Percentiles rank a stretch among this genome's conserved stretches.
phyloP scores from a whole-genome alignment of 345 rosid species.

The Conringia planisiliqua region DNA sequence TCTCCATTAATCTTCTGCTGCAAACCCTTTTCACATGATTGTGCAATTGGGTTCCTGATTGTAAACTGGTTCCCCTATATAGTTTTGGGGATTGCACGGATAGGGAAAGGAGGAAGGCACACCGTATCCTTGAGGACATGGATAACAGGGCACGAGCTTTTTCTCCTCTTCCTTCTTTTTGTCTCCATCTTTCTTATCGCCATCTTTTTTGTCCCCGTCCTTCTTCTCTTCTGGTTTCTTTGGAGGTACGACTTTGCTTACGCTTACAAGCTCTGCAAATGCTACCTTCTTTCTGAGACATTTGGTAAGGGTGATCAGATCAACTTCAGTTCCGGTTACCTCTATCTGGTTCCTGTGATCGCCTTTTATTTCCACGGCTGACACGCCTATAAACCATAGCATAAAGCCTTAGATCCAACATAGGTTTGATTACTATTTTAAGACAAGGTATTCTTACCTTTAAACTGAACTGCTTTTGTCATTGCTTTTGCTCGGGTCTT shows the following conservation, averaged over 20 bases:
- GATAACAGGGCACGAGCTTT: slow-evolving; percentile 6
- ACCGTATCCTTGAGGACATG: slow-evolving; percentile 25
- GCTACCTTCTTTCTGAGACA: slow-evolving; percentile 42
- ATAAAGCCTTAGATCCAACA: background rate
- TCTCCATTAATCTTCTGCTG: background rate
- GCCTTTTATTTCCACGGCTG: slow-evolving; percentile 42
- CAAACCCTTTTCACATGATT: slow-evolving; percentile 10
- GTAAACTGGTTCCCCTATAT: slow-evolving; percentile 27
- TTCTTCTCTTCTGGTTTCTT: slow-evolving; percentile 19
- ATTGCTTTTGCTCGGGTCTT: slow-evolving; percentile 30
- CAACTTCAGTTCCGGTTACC: slow-evolving; percentile 45
- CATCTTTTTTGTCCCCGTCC: background rate
- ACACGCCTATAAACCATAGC: slow-evolving; percentile 38
- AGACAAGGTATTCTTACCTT: slow-evolving; percentile 16
- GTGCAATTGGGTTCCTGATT: slow-evolving; percentile 23
- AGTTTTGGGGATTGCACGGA: slow-evolving; percentile 9
- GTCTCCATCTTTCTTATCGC: background rate
- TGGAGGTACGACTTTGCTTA: slow-evolving; percentile 28
- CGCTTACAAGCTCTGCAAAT: slow-evolving; percentile 41
- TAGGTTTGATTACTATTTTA: background rate
- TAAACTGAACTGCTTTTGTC: slow-evolving; percentile 25
- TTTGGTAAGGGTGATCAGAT: slow-evolving; percentile 30
- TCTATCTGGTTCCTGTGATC: slow-evolving; percentile 48
- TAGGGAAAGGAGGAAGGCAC: slow-evolving; percentile 30
- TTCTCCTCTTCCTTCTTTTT: background rate